Percentiles rank a stretch among this genome's conserved stretches.
These are phyloP conservation scores for Arthroderma sp. DNA, from an alignment of 2,329 filamentous ascomycete species.

Conservation along the genomic window DNA sequence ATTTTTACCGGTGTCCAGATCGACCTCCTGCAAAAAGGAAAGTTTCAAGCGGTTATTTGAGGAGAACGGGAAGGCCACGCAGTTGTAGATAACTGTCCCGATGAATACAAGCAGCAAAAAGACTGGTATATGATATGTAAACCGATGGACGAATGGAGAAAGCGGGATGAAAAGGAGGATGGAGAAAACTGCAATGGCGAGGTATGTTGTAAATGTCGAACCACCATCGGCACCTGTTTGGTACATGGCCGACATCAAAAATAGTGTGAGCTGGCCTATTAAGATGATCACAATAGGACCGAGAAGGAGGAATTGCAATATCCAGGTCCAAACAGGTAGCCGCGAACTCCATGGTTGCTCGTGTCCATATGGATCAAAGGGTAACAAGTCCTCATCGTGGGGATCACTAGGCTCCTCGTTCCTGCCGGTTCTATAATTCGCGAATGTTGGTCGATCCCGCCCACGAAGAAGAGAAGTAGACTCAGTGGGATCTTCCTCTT, in stretches of 20 bases:
- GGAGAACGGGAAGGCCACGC: constrained; percentile 80
- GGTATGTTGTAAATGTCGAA: constrained; percentile 55
- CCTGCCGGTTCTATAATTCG: constrained; percentile 33
- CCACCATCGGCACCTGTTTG: constrained; percentile 81
- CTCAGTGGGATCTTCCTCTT: constrained; percentile 36
- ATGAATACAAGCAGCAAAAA: constrained; percentile 61
- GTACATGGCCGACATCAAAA: constrained; percentile 56
- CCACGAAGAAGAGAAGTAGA: constrained; percentile 44
- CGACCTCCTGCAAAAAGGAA: constrained; percentile 70
- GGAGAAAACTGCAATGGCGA: constrained; percentile 54
- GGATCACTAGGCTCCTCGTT: constrained; percentile 17
- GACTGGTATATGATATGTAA: constrained; percentile 68
- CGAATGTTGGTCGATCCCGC: constrained; percentile 41
- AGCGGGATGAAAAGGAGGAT: constrained; percentile 63
- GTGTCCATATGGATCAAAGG: constrained; percentile 36
- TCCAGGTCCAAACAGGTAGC: constrained; percentile 74
- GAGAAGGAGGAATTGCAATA: constrained; percentile 69
- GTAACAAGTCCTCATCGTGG: constrained; percentile 15
- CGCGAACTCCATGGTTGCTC: constrained; percentile 79
- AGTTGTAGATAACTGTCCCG: constrained; percentile 71
- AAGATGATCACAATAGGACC: constrained; percentile 67
- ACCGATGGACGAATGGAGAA: constrained; percentile 73
- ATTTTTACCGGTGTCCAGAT: constrained; percentile 61
- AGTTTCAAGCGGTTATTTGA: constrained; percentile 66
- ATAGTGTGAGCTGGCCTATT: constrained; percentile 60